Evolutionary conservation across 306 rosid species (phyloP), one percentile per base, ranked within the genome.

Genomic region (Rubus parviflorus): DNA sequence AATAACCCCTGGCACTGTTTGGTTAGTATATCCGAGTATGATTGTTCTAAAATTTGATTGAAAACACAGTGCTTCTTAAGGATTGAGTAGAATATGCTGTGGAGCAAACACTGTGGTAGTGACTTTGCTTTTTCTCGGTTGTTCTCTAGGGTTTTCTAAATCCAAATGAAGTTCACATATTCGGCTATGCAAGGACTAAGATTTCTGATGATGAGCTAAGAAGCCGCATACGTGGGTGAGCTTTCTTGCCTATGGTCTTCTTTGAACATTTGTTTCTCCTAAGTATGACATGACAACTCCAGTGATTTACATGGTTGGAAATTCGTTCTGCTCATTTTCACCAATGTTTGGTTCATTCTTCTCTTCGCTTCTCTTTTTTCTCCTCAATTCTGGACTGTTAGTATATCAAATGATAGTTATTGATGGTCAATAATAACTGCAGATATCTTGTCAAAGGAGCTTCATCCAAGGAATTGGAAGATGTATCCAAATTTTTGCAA

Each of bases 161-260:
- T 43, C 81, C 89, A 43, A 73, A 87, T 74, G 97, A 92, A 82
- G 96, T 92, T 83, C 86, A 83, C 85, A 91, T 95, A 73, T 95
- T 95, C 87, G 99, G 99, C 70, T 95, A 95, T 84, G 97, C 99
- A 45, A 95, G 99, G 81, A 79, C 93, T 68, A 91, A 90, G 85
- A 91, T 95, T 71, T 82, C 97, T 25, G 89, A 88, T 80, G 91
- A 88, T 23, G 99, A 95, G 47, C 86, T 95, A 77, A 87, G 97
- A 87, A 80, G 74, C 80, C 96, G 99, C 85, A 69, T 95, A 66
- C 89, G 58, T 5, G 88, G 96, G 99, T 92, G 80, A 88, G 94
- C 23, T 67, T 56, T 82, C 66, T 8, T 73, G 15, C 19, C 15
- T 35, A 5, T 65, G 41, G 8, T 9, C 45, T 11, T 72, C 14